A percentile compares a stretch with the other conserved stretches of the same genome.
Evolutionary conservation across 805 yeast genomes (phyloP).

Genomic region (Lipomyces lipofer): DNA sequence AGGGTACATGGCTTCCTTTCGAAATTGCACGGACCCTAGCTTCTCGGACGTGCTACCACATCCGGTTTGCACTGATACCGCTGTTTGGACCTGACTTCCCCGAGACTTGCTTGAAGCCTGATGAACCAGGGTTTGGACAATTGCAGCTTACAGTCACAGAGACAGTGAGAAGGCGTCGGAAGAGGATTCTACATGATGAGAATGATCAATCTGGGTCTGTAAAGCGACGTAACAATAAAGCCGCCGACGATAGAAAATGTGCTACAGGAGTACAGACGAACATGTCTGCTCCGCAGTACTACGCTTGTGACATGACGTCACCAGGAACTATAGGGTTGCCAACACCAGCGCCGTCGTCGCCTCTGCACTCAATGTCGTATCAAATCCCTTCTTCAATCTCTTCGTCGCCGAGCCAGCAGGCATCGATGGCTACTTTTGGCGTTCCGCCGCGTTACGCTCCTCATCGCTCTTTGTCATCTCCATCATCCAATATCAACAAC

Average conservation of each 20-base stretch:
- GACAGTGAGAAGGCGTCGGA: conserved; percentile 31
- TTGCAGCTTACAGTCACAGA: conserved; percentile 42
- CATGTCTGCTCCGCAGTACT: too few species aligned
- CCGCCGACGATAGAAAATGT: not conserved
- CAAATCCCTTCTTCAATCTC: not conserved
- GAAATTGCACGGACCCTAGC: conserved; percentile 68
- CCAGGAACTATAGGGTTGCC: too few species aligned
- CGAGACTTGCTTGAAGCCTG: conserved; percentile 57
- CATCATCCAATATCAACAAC: not conserved
- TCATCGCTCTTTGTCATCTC: not conserved
- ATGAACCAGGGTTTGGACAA: conserved; percentile 65
- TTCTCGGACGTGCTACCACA: conserved; percentile 70
- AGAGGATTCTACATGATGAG: conserved; percentile 13
- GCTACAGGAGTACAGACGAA: too few species aligned
- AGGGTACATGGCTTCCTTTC: conserved; percentile 90
- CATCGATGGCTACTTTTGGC: too few species aligned
- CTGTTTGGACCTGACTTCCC: conserved; percentile 75
- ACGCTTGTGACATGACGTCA: too few species aligned
- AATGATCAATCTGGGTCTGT: conserved; percentile 2
- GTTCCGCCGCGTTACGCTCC: not conserved
- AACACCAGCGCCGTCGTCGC: conserved; percentile 11
- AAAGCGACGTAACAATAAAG: conserved; percentile 8
- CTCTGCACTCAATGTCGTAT: not conserved
- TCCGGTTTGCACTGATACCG: conserved; percentile 74
- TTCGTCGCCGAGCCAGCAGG: too few species aligned